A percentile compares a stretch with the other conserved stretches of the same genome.
Conservation (phyloP, 345 rosid genomes). For the Boechera retrofracta region DNA sequence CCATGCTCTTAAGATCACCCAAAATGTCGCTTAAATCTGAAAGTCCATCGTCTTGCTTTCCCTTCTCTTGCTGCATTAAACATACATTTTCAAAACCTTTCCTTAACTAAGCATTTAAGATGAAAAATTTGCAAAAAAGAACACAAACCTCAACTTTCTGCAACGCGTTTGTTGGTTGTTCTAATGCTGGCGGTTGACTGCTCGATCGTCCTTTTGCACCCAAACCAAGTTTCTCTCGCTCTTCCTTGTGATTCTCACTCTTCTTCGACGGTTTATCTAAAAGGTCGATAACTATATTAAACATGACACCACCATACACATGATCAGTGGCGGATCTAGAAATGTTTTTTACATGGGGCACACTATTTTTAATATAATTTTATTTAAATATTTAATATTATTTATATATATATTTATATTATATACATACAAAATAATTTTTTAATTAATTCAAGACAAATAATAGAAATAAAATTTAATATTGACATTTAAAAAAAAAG, state of each 20-base stretch:
- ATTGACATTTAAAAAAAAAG: too few species aligned
- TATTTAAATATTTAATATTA: too few species aligned
- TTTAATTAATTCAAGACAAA: too few species aligned
- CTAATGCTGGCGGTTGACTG: conserved; percentile 49
- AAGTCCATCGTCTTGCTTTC: conserved; percentile 86
- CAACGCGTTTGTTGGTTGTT: conserved; percentile 63
- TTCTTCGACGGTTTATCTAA: conserved; percentile 61
- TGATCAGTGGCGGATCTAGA: too few species aligned
- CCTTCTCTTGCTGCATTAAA: conserved; percentile 67
- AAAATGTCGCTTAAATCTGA: conserved; percentile 74
- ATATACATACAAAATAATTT: too few species aligned
- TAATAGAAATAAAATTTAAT: too few species aligned
- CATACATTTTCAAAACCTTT: not conserved
- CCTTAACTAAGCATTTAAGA: not conserved
- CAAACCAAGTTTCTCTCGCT: conserved; percentile 77
- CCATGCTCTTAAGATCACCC: conserved; percentile 95
- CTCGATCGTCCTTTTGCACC: conserved; percentile 52
- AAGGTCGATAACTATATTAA: not conserved
- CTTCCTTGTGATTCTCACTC: conserved; percentile 53
- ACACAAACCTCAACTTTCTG: conserved; percentile 83
- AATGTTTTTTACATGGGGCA: too few species aligned
- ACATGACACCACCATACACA: not conserved
- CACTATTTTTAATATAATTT: too few species aligned
- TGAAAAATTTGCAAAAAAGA: not conserved
- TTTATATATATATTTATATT: too few species aligned